phyloP scores from a whole-genome alignment of 805 yeast genomes.

The Komagataella pastoris region DNA sequence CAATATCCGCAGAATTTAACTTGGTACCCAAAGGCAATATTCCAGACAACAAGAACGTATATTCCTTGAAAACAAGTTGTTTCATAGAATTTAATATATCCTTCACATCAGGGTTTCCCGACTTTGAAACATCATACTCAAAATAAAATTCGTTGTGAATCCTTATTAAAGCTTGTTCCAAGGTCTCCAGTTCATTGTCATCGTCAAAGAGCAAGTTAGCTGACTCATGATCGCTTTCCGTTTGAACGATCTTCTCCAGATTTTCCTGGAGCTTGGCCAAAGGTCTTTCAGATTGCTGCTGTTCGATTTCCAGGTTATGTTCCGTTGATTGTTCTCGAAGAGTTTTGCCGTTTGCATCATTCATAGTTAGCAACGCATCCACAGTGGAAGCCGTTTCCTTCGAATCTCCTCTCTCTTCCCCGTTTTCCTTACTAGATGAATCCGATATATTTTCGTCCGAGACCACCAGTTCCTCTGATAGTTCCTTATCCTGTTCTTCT shows the following conservation, averaged over 20 bases:
- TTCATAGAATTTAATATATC: conserved; percentile 69
- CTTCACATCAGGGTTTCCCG: conserved; percentile 34
- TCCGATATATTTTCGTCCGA: conserved; percentile 2
- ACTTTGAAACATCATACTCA: conserved; percentile 21
- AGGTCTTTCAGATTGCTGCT: conserved; percentile 73
- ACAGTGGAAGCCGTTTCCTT: conserved; percentile 25
- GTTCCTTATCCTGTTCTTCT: conserved; percentile 8
- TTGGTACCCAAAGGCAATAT: conserved; percentile 76
- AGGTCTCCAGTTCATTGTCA: conserved; percentile 58
- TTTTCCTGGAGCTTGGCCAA: conserved; percentile 71
- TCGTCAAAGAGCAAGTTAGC: conserved; percentile 55
- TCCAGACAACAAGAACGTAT: conserved; percentile 72
- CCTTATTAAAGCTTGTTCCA: conserved; percentile 46
- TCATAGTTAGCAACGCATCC: conserved; percentile 33
- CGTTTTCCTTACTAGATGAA: conserved; percentile 2
- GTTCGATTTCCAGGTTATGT: conserved; percentile 59
- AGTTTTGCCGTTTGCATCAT: conserved; percentile 33
- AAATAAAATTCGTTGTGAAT: conserved; percentile 61
- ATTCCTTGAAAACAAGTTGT: conserved; percentile 47
- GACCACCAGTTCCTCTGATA: neutral
- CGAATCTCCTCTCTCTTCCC: neutral
- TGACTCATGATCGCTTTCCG: conserved; percentile 15
- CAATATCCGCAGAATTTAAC: conserved; percentile 70
- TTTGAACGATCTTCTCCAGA: conserved; percentile 36
- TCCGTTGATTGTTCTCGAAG: conserved; percentile 46